These are phyloP conservation scores for Sordaria brevicollis DNA, from an alignment of 495 filamentous ascomycete genomes.

Conservation along the genomic window DNA sequence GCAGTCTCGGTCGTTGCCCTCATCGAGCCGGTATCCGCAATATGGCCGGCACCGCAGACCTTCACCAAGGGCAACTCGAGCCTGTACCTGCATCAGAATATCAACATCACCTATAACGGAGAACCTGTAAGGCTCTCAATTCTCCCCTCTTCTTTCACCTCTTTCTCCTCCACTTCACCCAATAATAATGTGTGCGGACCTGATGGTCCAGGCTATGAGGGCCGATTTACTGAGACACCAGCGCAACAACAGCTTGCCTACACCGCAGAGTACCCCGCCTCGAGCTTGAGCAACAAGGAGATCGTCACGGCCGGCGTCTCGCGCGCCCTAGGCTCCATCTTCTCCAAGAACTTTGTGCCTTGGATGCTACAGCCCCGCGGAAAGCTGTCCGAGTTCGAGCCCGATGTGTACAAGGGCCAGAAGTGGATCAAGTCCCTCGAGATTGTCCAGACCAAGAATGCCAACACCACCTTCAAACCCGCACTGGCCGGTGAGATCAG, in stretches of 20 bases:
- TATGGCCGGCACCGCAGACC: constrained; percentile 50
- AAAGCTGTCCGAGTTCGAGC: constrained; percentile 47
- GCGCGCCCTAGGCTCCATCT: constrained; percentile 39
- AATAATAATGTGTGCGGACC: not conserved
- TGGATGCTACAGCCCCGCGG: constrained; percentile 63
- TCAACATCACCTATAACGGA: constrained; percentile 48
- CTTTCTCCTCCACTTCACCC: constrained; percentile 1
- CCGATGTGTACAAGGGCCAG: constrained; percentile 29
- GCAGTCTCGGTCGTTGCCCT: constrained; percentile 25
- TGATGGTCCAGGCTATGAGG: not conserved
- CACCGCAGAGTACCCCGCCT: constrained; percentile 28
- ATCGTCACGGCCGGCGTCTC: constrained; percentile 40
- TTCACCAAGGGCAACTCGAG: constrained; percentile 42
- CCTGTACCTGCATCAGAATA: constrained; percentile 44
- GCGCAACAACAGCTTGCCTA: constrained; percentile 31
- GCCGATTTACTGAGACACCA: constrained; percentile 16
- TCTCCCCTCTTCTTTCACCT: constrained; percentile 2
- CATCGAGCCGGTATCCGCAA: constrained; percentile 27
- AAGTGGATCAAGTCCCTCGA: constrained; percentile 43
- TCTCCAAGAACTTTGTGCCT: constrained; percentile 54
- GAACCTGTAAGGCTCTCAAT: constrained; percentile 35
- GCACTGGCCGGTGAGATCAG: constrained; percentile 48
- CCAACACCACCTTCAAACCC: constrained; percentile 44
- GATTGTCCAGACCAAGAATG: constrained; percentile 50
- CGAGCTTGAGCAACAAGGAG: constrained; percentile 30